Percentiles rank a stretch among this genome's conserved stretches.
phyloP scores from a whole-genome alignment of 192 early-diverging fungal genomes.

The Lobosporangium transversale region DNA sequence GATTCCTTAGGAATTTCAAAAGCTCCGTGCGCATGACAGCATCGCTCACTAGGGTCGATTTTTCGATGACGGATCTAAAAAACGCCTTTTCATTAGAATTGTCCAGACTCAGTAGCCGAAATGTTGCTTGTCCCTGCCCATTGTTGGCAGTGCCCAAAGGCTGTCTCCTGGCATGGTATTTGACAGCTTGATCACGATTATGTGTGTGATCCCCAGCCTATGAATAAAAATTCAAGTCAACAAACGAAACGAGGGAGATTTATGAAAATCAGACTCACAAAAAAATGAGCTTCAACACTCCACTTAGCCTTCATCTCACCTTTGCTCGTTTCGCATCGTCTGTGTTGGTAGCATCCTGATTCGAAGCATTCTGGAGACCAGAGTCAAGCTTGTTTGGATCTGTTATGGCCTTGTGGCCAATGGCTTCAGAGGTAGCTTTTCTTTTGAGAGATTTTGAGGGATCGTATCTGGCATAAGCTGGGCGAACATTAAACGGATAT shows the following conservation, averaged over 20 bases:
- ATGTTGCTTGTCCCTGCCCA: background rate
- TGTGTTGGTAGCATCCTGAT: background rate
- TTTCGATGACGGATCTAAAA: slow-evolving; percentile 26
- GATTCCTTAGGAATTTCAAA: slow-evolving; percentile 21
- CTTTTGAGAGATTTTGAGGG: background rate
- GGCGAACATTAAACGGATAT: background rate
- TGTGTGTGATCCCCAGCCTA: too few relatives aligned
- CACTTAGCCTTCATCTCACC: too few relatives aligned
- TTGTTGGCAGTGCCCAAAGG: background rate
- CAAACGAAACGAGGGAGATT: too few relatives aligned
- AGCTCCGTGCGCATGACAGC: slow-evolving; percentile 3
- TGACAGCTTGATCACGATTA: background rate
- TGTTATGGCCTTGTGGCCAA: background rate
- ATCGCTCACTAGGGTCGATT: slow-evolving; percentile 30
- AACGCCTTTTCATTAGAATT: slow-evolving; percentile 12
- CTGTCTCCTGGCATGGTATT: slow-evolving; percentile 7
- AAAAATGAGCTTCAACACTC: too few relatives aligned
- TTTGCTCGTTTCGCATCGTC: background rate
- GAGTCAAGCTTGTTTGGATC: background rate
- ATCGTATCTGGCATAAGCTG: background rate
- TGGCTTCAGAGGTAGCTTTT: background rate
- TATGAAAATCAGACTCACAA: too few relatives aligned
- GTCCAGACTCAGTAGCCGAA: slow-evolving; percentile 19
- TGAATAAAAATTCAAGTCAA: too few relatives aligned
- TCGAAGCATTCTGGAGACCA: background rate